Conservation (phyloP, 306 rosid species). For the Ochetophila trinervis region DNA sequence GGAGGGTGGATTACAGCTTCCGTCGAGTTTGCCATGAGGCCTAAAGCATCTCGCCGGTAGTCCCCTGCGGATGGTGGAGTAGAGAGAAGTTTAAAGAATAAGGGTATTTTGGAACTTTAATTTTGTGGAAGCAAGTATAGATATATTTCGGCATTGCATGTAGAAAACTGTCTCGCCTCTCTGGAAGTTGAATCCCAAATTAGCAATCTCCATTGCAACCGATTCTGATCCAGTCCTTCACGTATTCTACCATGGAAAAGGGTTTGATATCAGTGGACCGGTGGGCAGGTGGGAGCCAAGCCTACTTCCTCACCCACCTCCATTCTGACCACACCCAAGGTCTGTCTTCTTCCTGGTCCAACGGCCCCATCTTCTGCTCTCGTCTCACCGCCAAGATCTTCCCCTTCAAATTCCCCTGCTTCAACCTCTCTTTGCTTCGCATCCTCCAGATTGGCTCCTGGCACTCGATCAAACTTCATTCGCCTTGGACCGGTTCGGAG, state of each 20-base stretch:
- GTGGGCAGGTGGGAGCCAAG: constrained; percentile 55
- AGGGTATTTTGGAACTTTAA: too few relatives aligned
- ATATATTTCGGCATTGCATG: too few relatives aligned
- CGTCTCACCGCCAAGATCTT: constrained; percentile 61
- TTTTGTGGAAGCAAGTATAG: too few relatives aligned
- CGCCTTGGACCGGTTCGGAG: constrained; percentile 29
- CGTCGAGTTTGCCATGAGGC: too few relatives aligned
- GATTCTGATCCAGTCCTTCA: too few relatives aligned
- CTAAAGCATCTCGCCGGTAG: too few relatives aligned
- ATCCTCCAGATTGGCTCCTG: constrained; percentile 40
- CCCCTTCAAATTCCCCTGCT: constrained; percentile 52
- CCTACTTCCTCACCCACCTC: constrained; percentile 70
- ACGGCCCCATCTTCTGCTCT: constrained; percentile 61
- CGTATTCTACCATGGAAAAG: constrained; percentile 35
- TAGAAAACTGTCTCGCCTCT: too few relatives aligned
- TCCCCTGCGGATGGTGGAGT: too few relatives aligned
- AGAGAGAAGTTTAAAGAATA: too few relatives aligned
- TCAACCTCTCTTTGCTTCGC: constrained; percentile 61
- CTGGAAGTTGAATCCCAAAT: too few relatives aligned
- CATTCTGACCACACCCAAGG: constrained; percentile 75
- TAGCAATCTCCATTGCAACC: too few relatives aligned
- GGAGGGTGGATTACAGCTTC: too few relatives aligned
- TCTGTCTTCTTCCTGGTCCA: constrained; percentile 57
- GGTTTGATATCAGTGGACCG: constrained; percentile 61
- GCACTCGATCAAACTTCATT: constrained; percentile 44